Conservation (phyloP, 306 rosid species). For the Prunus dulcis region DNA sequence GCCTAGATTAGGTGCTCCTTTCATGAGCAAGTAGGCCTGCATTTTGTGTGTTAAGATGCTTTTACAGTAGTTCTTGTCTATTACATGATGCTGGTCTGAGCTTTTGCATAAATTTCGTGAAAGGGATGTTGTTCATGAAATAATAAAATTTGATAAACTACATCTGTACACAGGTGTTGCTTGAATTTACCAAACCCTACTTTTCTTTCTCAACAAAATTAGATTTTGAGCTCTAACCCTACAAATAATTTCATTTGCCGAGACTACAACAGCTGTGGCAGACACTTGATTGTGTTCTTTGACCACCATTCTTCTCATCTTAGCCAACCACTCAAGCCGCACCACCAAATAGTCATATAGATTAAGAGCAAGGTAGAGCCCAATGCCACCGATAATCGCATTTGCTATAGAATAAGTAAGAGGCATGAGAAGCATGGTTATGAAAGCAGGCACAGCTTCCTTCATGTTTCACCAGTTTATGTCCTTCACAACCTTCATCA, state of each 20-base stretch:
- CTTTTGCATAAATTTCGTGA: background rate
- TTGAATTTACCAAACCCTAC: no score
- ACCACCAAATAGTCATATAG: slow-evolving; percentile 45
- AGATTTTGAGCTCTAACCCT: background rate
- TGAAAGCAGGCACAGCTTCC: slow-evolving; percentile 76
- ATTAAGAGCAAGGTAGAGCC: slow-evolving; percentile 64
- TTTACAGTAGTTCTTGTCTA: background rate
- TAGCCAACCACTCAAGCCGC: slow-evolving; percentile 44
- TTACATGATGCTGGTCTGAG: background rate
- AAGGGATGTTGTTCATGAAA: background rate
- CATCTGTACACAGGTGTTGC: no score
- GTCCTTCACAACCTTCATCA: slow-evolving; percentile 89
- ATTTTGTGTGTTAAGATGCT: background rate
- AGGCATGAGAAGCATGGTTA: slow-evolving; percentile 81
- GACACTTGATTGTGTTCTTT: slow-evolving; percentile 85
- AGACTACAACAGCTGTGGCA: slow-evolving; percentile 42
- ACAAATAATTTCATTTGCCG: slow-evolving; percentile 46
- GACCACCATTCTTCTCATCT: slow-evolving; percentile 53
- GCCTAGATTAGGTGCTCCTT: no score
- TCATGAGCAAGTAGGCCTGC: background rate
- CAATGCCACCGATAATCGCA: slow-evolving; percentile 85
- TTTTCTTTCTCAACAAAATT: background rate
- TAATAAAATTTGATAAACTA: background rate
- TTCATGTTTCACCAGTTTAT: slow-evolving; percentile 66
- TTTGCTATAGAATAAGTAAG: slow-evolving; percentile 83